A percentile compares a stretch with the other conserved stretches of the same genome.
These are phyloP conservation scores for Magnaporthiopsis incrustans DNA, from an alignment of 2,329 filamentous ascomycete genomes.

Conservation along the genomic window DNA sequence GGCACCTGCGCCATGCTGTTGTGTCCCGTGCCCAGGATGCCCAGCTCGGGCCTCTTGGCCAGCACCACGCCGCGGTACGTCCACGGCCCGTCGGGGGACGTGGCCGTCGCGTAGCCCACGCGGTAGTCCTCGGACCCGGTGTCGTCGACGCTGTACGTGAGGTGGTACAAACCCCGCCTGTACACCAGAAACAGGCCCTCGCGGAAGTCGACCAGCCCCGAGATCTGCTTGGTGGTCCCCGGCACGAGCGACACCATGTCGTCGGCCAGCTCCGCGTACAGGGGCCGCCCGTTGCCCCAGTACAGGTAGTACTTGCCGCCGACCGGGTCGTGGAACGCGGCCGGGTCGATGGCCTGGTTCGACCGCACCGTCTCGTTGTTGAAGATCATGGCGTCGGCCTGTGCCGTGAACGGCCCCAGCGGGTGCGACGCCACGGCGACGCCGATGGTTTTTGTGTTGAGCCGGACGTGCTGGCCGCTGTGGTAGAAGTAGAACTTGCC, in stretches of 20 bases:
- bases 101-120: constrained; percentile 36
- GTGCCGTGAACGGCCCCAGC: constrained; percentile 50
- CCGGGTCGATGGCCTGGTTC: constrained; percentile 50
- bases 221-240: constrained; percentile 23
- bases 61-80: constrained; percentile 36
- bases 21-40: constrained; percentile 37
- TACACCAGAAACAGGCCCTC: constrained; percentile 36
- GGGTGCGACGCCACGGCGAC: constrained; percentile 49
- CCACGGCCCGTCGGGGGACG: constrained; percentile 31
- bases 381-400: constrained; percentile 44
- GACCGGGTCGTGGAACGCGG: constrained; percentile 49
- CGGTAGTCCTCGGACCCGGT: constrained; percentile 37
- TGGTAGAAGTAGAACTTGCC: constrained; percentile 61
- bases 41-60: constrained; percentile 29
- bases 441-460: constrained; percentile 51
- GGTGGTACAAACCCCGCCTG: constrained; percentile 35
- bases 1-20: constrained; percentile 37
- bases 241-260: constrained; percentile 37
- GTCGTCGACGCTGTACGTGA: constrained; percentile 40
- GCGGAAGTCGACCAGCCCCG: constrained; percentile 33
- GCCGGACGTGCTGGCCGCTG: constrained; percentile 41
- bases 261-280: constrained; percentile 33
- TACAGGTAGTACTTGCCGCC: constrained; percentile 53
- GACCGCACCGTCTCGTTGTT: constrained; percentile 36
- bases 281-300: constrained; percentile 43